Conservation (phyloP, 202 grass and related monocot species). For the Setaria viridis region DNA sequence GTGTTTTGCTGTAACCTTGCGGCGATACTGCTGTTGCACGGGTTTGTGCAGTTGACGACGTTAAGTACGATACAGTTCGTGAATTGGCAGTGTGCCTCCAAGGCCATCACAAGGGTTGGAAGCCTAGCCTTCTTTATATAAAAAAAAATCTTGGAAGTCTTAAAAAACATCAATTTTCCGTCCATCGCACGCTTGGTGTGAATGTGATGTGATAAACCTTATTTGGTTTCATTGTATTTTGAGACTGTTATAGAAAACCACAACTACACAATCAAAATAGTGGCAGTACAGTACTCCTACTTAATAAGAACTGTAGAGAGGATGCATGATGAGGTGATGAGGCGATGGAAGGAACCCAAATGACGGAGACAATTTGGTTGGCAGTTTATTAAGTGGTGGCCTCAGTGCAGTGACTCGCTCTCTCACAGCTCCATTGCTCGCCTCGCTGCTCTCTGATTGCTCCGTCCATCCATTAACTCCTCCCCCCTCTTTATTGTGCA, state of each 20-base stretch:
- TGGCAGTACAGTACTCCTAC: neutral
- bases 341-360: neutral
- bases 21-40: neutral
- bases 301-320: neutral
- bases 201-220: neutral
- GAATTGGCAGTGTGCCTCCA: neutral
- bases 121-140: too few species aligned
- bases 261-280: neutral
- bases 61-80: neutral
- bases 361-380: slow-evolving; percentile 36
- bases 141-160: neutral
- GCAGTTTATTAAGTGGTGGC: slow-evolving; percentile 44
- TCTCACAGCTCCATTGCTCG: neutral
- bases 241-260: neutral
- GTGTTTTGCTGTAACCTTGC: neutral
- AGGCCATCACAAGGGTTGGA: neutral
- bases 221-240: too few species aligned
- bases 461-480: slow-evolving; percentile 57
- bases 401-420: neutral
- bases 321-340: neutral
- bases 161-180: neutral
- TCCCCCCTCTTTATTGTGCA: slow-evolving; percentile 46
- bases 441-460: slow-evolving; percentile 41
- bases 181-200: neutral
- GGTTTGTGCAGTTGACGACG: neutral